Base-by-base conservation (phyloP, 176 grass and related monocot species). In the Triticum urartu region DNA sequence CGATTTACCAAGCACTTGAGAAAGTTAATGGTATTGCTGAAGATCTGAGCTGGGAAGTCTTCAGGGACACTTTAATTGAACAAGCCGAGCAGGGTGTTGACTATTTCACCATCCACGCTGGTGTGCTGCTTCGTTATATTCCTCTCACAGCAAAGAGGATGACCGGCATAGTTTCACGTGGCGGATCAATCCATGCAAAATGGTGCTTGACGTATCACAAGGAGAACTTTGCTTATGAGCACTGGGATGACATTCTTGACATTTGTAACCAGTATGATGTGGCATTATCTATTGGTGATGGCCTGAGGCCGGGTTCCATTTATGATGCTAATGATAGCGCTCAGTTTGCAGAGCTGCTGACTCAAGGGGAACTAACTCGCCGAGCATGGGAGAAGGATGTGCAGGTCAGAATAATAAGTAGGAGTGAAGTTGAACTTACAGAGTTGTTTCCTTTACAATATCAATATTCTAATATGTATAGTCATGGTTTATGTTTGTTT, bases 311-410 rank as follows among this genome's bases (percentile, higher is more conserved):
- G 34, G 96, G 93, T 86, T 98, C 96, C 63, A 95, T 98, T 86
- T 98, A 95, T 88, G 96, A 98, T 94, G 96, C 96, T n/a, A 98
- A 98, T 89, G 96, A 98, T 43, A 94, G 89, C 85, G 96, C 96
- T 71, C 96, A 98, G 83, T 98, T 98, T 94, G 93, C 96, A 39
- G 96, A 98, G 72, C 76, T 98, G 8, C 62, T 98, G 75, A 98
- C 96, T 63, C 96, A 98, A 86, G 96, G 96, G 58, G 93, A 95
- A 78, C 84, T 98, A 86, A 98, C 96, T 82, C 91, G 93, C 54
- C 92, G 90, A 87, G 96, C 96, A 79, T 98, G 96, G 96, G 96
- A 92, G 72, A 98, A 98, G 87, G 96, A 98, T 89, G 96, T 98
- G 40, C 96, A 98, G 96, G 96, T 98, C 60, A 88, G 86, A 60